A percentile compares a stretch with the other conserved stretches of the same genome.
phyloP scores from a whole-genome alignment of 306 rosid species.

The Casuarina glauca region DNA sequence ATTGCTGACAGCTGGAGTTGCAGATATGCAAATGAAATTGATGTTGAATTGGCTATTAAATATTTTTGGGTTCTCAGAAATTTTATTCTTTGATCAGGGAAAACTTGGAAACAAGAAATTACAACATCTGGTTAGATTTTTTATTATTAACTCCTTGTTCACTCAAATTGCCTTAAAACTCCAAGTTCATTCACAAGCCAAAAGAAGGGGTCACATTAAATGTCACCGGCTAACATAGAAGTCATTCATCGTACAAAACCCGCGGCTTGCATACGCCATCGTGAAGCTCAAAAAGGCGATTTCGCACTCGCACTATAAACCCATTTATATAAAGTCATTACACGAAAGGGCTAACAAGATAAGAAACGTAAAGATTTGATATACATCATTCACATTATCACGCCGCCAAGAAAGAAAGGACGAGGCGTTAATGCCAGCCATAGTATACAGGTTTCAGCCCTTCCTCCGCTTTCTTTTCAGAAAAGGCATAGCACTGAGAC shows the following conservation, averaged over 20 bases:
- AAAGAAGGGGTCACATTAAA: not conserved
- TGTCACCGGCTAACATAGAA: not conserved
- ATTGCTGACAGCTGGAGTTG: no score
- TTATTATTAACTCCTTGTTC: no score
- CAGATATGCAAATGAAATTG: no score
- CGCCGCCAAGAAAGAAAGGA: not conserved
- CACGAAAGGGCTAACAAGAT: not conserved
- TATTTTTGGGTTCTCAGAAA: no score
- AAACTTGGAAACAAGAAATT: no score
- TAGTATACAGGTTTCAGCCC: slow-evolving; percentile 27
- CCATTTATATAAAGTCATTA: not conserved
- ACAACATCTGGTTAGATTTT: no score
- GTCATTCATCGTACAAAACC: not conserved
- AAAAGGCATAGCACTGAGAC: slow-evolving; percentile 73
- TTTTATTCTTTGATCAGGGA: no score
- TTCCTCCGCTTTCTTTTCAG: slow-evolving; percentile 59
- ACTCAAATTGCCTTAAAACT: not conserved
- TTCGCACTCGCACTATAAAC: not conserved
- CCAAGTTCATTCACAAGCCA: not conserved
- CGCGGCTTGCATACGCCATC: not conserved
- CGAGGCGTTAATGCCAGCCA: not conserved
- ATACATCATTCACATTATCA: not conserved
- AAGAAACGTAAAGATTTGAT: no score
- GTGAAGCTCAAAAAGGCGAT: not conserved
- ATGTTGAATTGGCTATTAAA: no score